A percentile compares a stretch with the other conserved stretches of the same genome.
Evolutionary conservation across 768 basidiomycete genomes (phyloP).

Genomic region (Clitopilus passeckerianus): DNA sequence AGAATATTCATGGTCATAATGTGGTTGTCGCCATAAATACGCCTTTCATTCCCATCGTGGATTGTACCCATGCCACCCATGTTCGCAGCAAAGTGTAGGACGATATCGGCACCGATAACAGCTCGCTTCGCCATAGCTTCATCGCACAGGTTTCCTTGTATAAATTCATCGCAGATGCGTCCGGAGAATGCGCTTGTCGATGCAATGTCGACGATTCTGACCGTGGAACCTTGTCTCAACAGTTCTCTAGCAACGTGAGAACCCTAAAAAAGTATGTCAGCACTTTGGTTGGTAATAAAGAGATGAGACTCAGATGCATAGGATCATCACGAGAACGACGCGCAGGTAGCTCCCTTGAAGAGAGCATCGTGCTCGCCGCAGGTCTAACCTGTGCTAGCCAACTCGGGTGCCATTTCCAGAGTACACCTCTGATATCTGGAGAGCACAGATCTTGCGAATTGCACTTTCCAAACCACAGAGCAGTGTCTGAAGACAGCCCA

Average conservation of each 20-base stretch:
- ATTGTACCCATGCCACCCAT: constrained; percentile 68
- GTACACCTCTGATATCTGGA: background rate
- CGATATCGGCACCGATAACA: constrained; percentile 32
- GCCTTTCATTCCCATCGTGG: constrained; percentile 41
- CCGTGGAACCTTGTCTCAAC: constrained; percentile 12
- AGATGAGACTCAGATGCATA: background rate
- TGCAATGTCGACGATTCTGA: constrained; percentile 41
- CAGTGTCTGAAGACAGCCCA: no score
- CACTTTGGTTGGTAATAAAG: background rate
- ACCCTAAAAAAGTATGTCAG: constrained; percentile 29
- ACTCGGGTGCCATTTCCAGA: no score
- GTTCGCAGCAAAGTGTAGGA: constrained; percentile 56
- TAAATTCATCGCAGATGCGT: constrained; percentile 25
- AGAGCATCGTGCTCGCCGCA: background rate
- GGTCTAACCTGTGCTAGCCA: no score
- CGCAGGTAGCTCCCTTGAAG: background rate
- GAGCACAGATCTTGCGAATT: background rate
- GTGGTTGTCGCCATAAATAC: constrained; percentile 46
- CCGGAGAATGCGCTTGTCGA: constrained; percentile 16
- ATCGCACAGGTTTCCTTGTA: constrained; percentile 44
- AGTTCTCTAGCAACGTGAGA: constrained; percentile 43
- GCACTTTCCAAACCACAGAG: no score
- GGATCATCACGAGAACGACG: background rate
- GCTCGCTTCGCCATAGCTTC: constrained; percentile 27
- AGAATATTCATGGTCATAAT: constrained; percentile 46